Percentiles rank a stretch among this genome's conserved stretches.
Conservation (phyloP, 371 early-diverging fungal genomes). For the Mortierella sp. region DNA sequence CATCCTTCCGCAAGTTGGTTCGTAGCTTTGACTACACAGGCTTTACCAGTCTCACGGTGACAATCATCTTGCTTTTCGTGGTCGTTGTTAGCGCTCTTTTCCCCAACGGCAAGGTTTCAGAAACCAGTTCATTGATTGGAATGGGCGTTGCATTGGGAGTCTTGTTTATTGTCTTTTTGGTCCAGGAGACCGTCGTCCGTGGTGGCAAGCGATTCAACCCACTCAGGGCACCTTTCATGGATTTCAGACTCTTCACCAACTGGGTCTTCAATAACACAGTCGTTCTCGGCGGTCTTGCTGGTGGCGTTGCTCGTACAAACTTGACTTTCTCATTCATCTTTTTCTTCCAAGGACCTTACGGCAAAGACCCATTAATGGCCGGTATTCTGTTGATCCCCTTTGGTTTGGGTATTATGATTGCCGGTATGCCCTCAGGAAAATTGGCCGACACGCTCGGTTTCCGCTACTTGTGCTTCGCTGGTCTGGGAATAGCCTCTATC, state of each 20-base stretch:
- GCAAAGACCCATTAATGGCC: constrained; percentile 50
- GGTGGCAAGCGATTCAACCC: constrained; percentile 48
- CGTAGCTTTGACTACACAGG: constrained; percentile 47
- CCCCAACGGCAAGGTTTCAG: constrained; percentile 52
- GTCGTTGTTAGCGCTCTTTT: constrained; percentile 50
- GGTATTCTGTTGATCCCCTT: constrained; percentile 50
- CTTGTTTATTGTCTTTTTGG: constrained; percentile 37
- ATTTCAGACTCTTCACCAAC: constrained; percentile 43
- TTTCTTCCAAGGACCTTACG: constrained; percentile 49
- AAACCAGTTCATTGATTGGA: constrained; percentile 36
- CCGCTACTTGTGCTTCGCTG: constrained; percentile 1
- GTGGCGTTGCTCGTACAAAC: constrained; percentile 52
- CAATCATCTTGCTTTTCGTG: constrained; percentile 43
- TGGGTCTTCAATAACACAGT: constrained; percentile 50
- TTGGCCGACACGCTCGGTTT: constrained; percentile 29
- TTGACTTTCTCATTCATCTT: constrained; percentile 56
- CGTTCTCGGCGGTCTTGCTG: constrained; percentile 51
- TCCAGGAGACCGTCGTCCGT: constrained; percentile 35
- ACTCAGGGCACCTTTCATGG: constrained; percentile 41
- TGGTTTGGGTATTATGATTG: constrained; percentile 50
- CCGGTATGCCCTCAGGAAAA: constrained; percentile 48
- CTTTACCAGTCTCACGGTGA: constrained; percentile 32
- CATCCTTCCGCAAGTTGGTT: constrained; percentile 24
- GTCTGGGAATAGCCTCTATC: constrained; percentile 14
- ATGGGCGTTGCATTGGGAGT: constrained; percentile 50